phyloP scores from a whole-genome alignment of 257 asterid genomes.

The Solanum arcanum region DNA sequence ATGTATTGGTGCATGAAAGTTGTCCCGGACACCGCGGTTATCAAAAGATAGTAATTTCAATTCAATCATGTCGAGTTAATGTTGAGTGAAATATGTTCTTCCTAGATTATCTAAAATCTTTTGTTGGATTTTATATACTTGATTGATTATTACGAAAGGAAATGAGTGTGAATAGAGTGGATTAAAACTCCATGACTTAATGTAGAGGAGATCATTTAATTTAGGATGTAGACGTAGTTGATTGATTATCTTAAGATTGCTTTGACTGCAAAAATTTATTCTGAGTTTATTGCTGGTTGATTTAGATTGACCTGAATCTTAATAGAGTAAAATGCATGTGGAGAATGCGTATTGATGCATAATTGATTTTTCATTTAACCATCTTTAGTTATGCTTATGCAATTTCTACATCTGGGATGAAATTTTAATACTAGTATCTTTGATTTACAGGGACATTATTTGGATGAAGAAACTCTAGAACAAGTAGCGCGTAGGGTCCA shows the following conservation, averaged over 20 bases:
- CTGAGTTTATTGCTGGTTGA: not conserved
- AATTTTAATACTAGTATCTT: not conserved
- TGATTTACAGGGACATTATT: constrained; percentile 43
- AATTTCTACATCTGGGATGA: not conserved
- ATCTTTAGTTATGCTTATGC: not conserved
- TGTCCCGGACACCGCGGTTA: not conserved
- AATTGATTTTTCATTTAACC: not conserved
- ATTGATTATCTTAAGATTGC: not conserved
- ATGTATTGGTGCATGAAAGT: not conserved
- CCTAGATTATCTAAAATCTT: not conserved
- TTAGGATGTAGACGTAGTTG: not conserved
- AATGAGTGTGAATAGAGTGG: not conserved
- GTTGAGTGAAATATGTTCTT: not conserved
- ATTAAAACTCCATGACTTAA: not conserved
- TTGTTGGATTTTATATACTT: not conserved
- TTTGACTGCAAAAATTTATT: not conserved
- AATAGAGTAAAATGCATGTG: not conserved
- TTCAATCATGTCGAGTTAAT: not conserved
- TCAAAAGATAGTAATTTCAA: not conserved
- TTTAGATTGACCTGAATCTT: not conserved
- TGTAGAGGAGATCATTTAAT: not conserved
- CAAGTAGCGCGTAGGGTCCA: constrained; percentile 20
- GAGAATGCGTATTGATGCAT: not conserved
- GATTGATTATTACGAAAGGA: not conserved
- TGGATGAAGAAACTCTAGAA: constrained; percentile 32